phyloP scores from a whole-genome alignment of 75 land plant species.

The Sequoia sempervirens region DNA sequence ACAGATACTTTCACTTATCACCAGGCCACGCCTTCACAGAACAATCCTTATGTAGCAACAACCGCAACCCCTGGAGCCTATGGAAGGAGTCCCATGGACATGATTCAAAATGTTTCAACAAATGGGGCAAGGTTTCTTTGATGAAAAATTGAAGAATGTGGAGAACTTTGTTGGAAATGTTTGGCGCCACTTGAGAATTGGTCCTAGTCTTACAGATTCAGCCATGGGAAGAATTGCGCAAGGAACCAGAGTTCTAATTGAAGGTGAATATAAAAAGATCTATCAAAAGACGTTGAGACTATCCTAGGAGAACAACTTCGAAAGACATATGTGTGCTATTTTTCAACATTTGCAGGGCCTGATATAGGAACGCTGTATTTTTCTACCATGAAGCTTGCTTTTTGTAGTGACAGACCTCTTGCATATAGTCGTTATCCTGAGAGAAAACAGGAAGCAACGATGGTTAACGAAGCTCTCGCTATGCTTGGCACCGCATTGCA shows the following conservation, averaged over 20 bases:
- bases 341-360: conserved; percentile 76
- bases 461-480: too few relatives aligned
- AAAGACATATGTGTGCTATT: conserved; percentile 62
- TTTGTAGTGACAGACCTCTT: conserved; percentile 70
- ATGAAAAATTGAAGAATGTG: too few relatives aligned
- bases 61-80: conserved; percentile 15
- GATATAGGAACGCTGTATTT: conserved; percentile 71
- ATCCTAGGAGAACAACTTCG: conserved; percentile 47
- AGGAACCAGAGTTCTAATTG: conserved; percentile 56
- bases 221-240: conserved; percentile 65
- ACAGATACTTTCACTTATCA: background rate
- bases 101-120: too few relatives aligned
- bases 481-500: too few relatives aligned
- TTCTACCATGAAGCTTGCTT: conserved; percentile 51
- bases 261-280: conserved; percentile 60
- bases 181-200: too few relatives aligned
- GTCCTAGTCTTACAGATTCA: conserved; percentile 47
- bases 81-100: conserved; percentile 36
- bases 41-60: conserved; percentile 32
- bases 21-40: background rate
- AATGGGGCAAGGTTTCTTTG: too few relatives aligned
- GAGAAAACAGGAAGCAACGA: too few relatives aligned
- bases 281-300: conserved; percentile 42
- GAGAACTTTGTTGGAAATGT: too few relatives aligned
- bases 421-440: conserved; percentile 32